Base-by-base conservation (phyloP, 2,329 filamentous ascomycete genomes). In the Diaporthe ilicicola region DNA sequence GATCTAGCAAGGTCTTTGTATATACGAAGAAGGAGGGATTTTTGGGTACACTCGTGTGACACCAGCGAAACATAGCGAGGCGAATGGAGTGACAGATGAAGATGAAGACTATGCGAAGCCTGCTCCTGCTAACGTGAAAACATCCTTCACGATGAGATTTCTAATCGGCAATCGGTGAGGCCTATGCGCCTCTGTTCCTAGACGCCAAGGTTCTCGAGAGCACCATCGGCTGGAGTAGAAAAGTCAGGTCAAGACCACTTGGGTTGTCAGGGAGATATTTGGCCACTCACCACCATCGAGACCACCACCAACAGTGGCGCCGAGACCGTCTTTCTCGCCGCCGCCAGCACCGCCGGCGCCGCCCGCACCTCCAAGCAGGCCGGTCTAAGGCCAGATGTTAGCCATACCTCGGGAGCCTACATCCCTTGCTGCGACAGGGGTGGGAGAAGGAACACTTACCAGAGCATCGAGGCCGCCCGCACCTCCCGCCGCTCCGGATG, bases 61-160 rank as follows among this genome's bases (percentile, higher is more conserved):
- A 56, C 39, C 65, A 67, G 29, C 66, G 46, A 59, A 50, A 68
- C 66, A 68, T 68, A 68, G 66, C 53, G 66, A 68, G 66, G 66
- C 53, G 53, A 68, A 55, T 59, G 53, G 66, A 59, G 66, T 56
- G 53, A 68, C 24, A 59, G 29, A 55, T 42, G 29, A 64, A 37
- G 34, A 27, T 54, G 51, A 54, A 17, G 24, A 54, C 5, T 48
- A 48, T 37, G 34, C 24, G 44, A 37, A 50, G 46, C 15, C 19
- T 50, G 29, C 19, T 22, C 29, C 44, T 27, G 10, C 29, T n/a
- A 64, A 64, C 22, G 44, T 64, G 59, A 64, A 48, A 50, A 10
- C 32, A 29, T 22, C 44, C 4, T 37, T 50, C n/a, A 64, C 13
- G 29, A 27, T 42, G 13, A 64, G 29, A 37, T 8, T 37, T 37